Percentiles rank a stretch among this genome's conserved stretches.
Conservation (phyloP, 2,329 filamentous ascomycete genomes). For the Sphaerulina populicola region DNA sequence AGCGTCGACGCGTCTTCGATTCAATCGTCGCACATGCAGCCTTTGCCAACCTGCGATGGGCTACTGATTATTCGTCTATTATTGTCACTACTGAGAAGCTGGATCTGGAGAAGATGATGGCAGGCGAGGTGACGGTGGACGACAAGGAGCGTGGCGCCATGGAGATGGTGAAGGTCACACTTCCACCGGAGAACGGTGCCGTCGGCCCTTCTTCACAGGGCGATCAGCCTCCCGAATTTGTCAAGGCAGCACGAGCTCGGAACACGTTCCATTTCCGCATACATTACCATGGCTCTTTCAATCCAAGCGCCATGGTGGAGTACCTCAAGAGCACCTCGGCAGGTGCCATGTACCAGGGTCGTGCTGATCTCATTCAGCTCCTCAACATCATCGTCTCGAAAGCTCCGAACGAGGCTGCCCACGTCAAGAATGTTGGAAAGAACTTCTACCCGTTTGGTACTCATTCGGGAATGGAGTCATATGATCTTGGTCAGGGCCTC, state of each 20-base stretch:
- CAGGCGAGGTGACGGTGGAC: neutral
- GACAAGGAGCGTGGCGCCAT: no score
- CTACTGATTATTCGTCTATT: conserved; percentile 37
- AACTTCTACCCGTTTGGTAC: conserved; percentile 43
- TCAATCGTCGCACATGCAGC: conserved; percentile 34
- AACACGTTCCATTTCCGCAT: conserved; percentile 34
- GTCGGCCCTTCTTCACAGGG: conserved; percentile 1
- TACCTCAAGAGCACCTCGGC: conserved; percentile 36
- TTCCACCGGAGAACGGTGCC: conserved; percentile 13
- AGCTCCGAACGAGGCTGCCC: conserved; percentile 36
- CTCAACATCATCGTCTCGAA: conserved; percentile 52
- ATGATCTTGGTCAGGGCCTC: conserved; percentile 45
- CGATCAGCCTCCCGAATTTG: conserved; percentile 18
- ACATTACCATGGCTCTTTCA: conserved; percentile 31
- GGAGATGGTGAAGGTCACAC: conserved; percentile 32
- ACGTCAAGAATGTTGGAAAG: conserved; percentile 42
- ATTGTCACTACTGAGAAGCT: conserved; percentile 29
- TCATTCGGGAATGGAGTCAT: conserved; percentile 28
- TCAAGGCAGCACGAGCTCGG: conserved; percentile 24
- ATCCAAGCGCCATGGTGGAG: conserved; percentile 38
- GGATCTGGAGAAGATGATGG: conserved; percentile 16
- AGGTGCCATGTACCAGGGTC: conserved; percentile 35
- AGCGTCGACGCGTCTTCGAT: conserved; percentile 43
- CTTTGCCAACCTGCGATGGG: conserved; percentile 29
- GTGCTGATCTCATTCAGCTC: conserved; percentile 48